Conservation (phyloP, 2,329 filamentous ascomycete genomes). For the Fusarium burgessii region DNA sequence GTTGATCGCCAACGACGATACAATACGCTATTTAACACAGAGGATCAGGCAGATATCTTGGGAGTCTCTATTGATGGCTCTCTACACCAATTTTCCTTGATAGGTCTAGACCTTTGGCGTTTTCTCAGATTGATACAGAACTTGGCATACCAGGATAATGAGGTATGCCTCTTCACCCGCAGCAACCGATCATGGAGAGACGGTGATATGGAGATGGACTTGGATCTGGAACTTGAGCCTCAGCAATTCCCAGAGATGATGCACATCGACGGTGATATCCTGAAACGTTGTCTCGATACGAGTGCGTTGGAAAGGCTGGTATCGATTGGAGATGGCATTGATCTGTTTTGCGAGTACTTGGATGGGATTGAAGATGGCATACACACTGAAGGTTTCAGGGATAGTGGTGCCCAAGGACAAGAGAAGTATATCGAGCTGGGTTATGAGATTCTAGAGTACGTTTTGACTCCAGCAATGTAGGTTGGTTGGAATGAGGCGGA, state of each 20-base stretch:
- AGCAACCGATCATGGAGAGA: conserved; percentile 12
- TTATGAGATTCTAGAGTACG: conserved; percentile 67
- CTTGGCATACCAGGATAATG: conserved; percentile 63
- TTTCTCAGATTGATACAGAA: conserved; percentile 81
- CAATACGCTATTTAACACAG: conserved; percentile 57
- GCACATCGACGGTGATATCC: conserved; percentile 76
- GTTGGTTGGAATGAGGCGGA: neutral
- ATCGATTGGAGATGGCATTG: conserved; percentile 47
- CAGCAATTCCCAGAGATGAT: conserved; percentile 59
- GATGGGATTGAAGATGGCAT: conserved; percentile 61
- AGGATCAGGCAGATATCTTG: conserved; percentile 65
- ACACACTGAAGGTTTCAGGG: conserved; percentile 53
- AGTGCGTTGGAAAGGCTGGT: conserved; percentile 60
- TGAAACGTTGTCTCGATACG: conserved; percentile 65
- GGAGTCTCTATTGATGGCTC: conserved; percentile 78
- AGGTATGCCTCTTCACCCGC: conserved; percentile 61
- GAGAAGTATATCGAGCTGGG: conserved; percentile 60
- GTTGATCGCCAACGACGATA: conserved; percentile 53
- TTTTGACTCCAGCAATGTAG: conserved; percentile 63
- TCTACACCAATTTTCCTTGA: conserved; percentile 74
- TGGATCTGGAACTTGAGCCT: conserved; percentile 49
- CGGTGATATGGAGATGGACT: conserved; percentile 24
- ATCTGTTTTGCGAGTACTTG: conserved; percentile 62
- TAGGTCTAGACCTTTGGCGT: conserved; percentile 72
- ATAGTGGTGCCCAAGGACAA: conserved; percentile 36